Percentiles rank a stretch among this genome's conserved stretches.
Evolutionary conservation across 2,329 filamentous ascomycete species (phyloP).

Genomic region (Graphilbum ipis-grandicollis): DNA sequence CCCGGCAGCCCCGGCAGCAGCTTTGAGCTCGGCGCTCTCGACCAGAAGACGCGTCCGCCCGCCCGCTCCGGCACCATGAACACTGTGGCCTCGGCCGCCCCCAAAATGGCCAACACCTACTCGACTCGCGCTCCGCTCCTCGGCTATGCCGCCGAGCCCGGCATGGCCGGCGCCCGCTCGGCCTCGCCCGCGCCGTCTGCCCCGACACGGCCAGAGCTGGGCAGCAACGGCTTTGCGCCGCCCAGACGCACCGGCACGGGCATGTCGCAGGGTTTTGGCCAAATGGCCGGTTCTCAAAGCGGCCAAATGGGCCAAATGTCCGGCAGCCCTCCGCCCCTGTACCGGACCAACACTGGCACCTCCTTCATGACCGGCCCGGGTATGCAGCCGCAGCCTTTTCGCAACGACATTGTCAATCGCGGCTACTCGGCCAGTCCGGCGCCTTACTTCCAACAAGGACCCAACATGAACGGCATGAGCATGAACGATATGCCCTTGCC

Average conservation of each 20-base stretch:
- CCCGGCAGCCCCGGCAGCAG: constrained; percentile 35
- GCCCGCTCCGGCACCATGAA: constrained; percentile 17
- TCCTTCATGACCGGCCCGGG: no score
- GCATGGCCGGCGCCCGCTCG: constrained; percentile 5
- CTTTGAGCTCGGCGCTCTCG: constrained; percentile 34
- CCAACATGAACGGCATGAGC: no score
- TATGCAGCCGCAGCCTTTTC: no score
- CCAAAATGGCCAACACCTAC: constrained; percentile 10
- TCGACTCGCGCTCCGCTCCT: constrained; percentile 16
- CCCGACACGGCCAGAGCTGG: constrained; percentile 3
- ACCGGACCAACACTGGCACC: constrained; percentile 12
- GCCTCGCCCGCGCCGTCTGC: constrained; percentile 13
- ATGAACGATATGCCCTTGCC: no score
- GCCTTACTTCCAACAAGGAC: background rate
- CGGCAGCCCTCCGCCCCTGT: constrained; percentile 2
- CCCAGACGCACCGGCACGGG: constrained; percentile 10
- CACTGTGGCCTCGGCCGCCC: background rate
- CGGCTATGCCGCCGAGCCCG: constrained; percentile 13
- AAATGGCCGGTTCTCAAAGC: no score
- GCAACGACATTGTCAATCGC: background rate
- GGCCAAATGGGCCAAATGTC: no score
- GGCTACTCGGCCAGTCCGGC: background rate
- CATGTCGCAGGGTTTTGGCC: constrained; percentile 12
- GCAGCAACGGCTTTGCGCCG: constrained; percentile 8
- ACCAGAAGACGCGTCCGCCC: constrained; percentile 27